Evolutionary conservation across 805 yeast species (phyloP), one percentile per base, ranked within the genome.

Genomic region (Wickerhamiella brachini): DNA sequence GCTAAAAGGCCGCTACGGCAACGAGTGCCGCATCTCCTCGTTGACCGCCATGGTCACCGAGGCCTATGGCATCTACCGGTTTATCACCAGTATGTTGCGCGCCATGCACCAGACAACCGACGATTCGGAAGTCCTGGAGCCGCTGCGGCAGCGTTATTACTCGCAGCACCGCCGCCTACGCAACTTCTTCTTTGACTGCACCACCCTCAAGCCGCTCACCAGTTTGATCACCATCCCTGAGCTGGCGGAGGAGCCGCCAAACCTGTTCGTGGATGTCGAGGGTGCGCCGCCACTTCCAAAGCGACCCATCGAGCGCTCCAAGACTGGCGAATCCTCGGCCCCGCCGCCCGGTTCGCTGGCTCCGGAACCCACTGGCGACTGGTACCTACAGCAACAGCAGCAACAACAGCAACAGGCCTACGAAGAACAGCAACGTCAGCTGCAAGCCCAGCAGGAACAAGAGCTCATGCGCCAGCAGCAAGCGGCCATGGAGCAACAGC

Each of bases 31-130:
- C 56, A 83, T 86, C 17, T 78, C 93, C 55, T 87, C 95, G 0
- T 71, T 90, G 56, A 93, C 90, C 38, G 97, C 97, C 2, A 72
- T 89, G 67, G 86, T 90, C 49, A 77, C 90, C 6, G 98, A 90
- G 65, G 78, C 94, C 1, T 89, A 86, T 62, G 97, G 97, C 45
- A 87, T 90, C 52, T 86, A 88, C 67, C 85, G 87, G 65, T 90
- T 90, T 60, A 71, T 84, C 52, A 83, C 86, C 1, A 82, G 95
- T 9, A 89, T 90, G 97, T 70, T 90, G 53, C 77, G 95, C 57
- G 97, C 95, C 0, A 74, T 90, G 79, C 78, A 84, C 61, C 78
- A 78, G 59, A 74, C 85, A 59, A 76, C 84, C 55, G 80, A 81
- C 52, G 81, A 79, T 29, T 84, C 77, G 20, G 95, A 83, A 5